Conservation (phyloP, 805 yeast genomes). For the Candida oleophila region DNA sequence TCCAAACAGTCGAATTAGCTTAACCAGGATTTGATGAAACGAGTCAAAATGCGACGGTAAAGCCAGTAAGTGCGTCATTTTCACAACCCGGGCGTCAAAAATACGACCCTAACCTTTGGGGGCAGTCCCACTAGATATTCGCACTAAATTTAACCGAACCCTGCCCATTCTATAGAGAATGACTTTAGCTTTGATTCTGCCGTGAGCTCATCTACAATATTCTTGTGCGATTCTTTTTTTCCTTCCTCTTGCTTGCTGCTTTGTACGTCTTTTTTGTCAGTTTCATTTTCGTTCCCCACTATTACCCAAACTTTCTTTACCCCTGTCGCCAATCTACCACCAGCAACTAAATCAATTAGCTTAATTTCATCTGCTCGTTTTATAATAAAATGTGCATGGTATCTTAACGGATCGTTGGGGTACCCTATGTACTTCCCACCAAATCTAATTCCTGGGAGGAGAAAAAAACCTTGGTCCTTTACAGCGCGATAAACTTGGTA, state of each 20-base stretch:
- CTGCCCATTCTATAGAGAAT: conserved; percentile 94
- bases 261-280: conserved; percentile 2
- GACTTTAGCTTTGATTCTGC: conserved; percentile 33
- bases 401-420: conserved; percentile 92
- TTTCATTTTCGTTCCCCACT: conserved; percentile 35
- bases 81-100: too few species aligned
- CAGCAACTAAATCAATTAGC: conserved; percentile 61
- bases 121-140: too few species aligned
- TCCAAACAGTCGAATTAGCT: too few species aligned
- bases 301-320: conserved; percentile 84
- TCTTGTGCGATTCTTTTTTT: not conserved
- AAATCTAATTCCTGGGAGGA: conserved; percentile 85
- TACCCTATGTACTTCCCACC: conserved; percentile 89
- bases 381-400: conserved; percentile 83
- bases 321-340: conserved; percentile 91
- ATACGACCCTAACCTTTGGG: too few species aligned
- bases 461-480: conserved; percentile 45
- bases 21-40: too few species aligned
- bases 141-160: conserved; percentile 84
- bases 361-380: conserved; percentile 41
- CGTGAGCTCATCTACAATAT: conserved; percentile 1
- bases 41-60: too few species aligned
- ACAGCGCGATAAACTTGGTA: conserved; percentile 35
- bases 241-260: conserved; percentile 7
- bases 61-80: too few species aligned